A percentile compares a stretch with the other conserved stretches of the same genome.
These are phyloP conservation scores for Xylaria multiplex DNA, from an alignment of 2,329 filamentous ascomycete genomes.

Conservation along the genomic window DNA sequence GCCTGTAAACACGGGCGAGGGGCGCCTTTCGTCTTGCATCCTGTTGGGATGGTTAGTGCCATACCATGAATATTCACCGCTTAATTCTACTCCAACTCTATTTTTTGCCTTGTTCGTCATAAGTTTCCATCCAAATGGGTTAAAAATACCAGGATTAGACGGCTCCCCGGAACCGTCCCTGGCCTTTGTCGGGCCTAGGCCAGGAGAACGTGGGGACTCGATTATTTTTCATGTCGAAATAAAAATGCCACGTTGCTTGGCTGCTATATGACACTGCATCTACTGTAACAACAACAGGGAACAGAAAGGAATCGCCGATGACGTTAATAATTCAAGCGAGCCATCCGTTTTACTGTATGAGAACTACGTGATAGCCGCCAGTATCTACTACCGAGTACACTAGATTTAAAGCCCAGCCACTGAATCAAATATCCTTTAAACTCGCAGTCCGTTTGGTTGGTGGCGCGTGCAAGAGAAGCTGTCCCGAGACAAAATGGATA, in stretches of 20 bases:
- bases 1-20: neutral
- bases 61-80: conserved; percentile 28
- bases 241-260: conserved; percentile 10
- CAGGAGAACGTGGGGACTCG: conserved; percentile 24
- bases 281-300: neutral
- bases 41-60: neutral
- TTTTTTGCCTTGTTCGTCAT: conserved; percentile 8
- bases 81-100: conserved; percentile 12
- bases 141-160: conserved; percentile 25
- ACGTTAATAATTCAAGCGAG: conserved; percentile 19
- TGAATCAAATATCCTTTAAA: neutral
- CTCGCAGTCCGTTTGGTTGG: neutral
- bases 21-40: conserved; percentile 6
- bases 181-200: conserved; percentile 13
- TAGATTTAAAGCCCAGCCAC: neutral
- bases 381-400: too few species aligned
- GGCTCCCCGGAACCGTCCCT: conserved; percentile 13
- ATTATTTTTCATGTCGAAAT: conserved; percentile 4
- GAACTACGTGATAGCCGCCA: neutral
- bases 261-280: neutral
- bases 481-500: conserved; percentile 12
- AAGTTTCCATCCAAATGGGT: conserved; percentile 2
- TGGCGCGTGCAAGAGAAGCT: neutral
- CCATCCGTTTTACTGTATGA: conserved; percentile 15
- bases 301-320: conserved; percentile 2